Evolutionary conservation across 176 grass and related monocot species (phyloP).

Genomic region (Musa itinerans): DNA sequence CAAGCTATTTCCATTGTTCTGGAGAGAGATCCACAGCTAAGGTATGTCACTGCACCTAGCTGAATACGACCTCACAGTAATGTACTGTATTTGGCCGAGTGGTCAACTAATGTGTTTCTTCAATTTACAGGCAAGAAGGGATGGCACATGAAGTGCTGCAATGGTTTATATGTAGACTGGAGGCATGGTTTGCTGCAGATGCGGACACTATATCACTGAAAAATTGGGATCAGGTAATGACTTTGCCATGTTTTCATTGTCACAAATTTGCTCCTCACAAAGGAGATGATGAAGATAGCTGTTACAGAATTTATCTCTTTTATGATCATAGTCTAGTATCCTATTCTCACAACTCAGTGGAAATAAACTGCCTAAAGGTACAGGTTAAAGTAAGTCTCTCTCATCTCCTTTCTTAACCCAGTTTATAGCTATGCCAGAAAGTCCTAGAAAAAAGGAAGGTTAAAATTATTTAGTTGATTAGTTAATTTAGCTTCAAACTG

Average conservation of each 20-base stretch:
- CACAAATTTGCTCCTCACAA: no score
- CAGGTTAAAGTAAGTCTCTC: no score
- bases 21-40: constrained; percentile 63
- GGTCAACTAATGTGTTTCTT: constrained; percentile 19
- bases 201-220: constrained; percentile 82
- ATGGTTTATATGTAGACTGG: constrained; percentile 81
- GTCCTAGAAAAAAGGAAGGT: no score
- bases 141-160: constrained; percentile 68
- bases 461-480: no score
- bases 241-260: neutral
- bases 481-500: no score
- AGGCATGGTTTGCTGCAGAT: constrained; percentile 99
- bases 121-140: constrained; percentile 45
- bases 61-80: neutral
- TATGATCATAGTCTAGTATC: no score
- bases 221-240: constrained; percentile 87
- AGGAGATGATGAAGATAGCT: no score
- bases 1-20: constrained; percentile 87
- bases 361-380: no score
- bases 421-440: no score
- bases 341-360: no score
- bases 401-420: no score
- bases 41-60: constrained; percentile 25
- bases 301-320: no score
- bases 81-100: neutral